Evolutionary conservation across 2,329 filamentous ascomycete genomes (phyloP), one percentile per base, ranked within the genome.

Genomic region (Colletotrichum ledebouriae): DNA sequence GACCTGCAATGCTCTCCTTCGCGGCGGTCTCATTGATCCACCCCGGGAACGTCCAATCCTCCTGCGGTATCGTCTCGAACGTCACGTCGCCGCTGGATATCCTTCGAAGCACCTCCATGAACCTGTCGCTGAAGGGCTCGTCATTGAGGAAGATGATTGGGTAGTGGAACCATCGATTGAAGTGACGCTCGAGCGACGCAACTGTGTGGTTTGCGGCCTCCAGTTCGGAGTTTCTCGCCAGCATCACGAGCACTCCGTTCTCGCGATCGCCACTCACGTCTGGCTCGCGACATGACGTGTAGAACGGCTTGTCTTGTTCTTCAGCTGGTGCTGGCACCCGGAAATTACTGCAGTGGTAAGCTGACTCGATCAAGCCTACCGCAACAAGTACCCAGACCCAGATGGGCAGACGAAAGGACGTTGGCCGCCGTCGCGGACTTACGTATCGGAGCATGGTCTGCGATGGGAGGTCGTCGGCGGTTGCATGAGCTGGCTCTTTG

Each of bases 61-160:
- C 73, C 49, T 72, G 69, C 0, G 81, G 78, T 37, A 84, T 80
- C 17, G 79, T 76, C 71, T 83, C 82, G 70, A 84, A 84, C 7
- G 75, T 75, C 11, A 76, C 80, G 65, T 75, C 75, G 39, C 79
- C 80, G 55, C 77, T 75, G 10, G 77, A 74, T 6, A 78, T 78
- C 52, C 74, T 71, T 67, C 79, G 79, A 66, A 84, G 73, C 42
- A 75, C 73, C 13, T 73, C 68, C 49, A 82, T 74, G 67, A 84
- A 84, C 55, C 73, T 75, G 12, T 76, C 67, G 55, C 79, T 76
- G 77, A 79, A 84, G 7, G 76, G 74, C 69, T 83, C 75, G 73
- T 84, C 78, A 73, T 84, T 84, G 62, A 84, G 76, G 70, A 84
- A 84, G 37, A 84, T 72, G 67, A 81, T 78, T 4, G 82, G 82